phyloP scores from a whole-genome alignment of 352 stramenopile genomes.

The Phytophthora palmivora region DNA sequence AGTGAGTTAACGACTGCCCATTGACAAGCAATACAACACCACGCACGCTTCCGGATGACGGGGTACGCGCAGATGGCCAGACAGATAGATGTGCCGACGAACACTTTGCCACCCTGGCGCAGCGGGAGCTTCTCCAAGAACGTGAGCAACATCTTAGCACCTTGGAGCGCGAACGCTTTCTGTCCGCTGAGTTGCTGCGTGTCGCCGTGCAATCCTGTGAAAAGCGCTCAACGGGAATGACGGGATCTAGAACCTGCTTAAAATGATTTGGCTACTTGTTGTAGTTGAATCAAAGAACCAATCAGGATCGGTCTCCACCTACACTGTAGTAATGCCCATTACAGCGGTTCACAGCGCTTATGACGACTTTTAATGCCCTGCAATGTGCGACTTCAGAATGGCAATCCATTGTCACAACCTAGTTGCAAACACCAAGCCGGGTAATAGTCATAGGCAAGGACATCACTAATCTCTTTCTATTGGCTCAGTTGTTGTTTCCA shows the following conservation, averaged over 20 bases:
- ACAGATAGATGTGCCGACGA: conserved; percentile 70
- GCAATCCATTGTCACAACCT: too few relatives aligned
- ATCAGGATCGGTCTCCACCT: conserved; percentile 9
- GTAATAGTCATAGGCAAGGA: too few relatives aligned
- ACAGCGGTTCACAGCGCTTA: too few relatives aligned
- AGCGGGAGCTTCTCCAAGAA: conserved; percentile 77
- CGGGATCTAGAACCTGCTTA: conserved; percentile 5
- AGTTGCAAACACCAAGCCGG: too few relatives aligned
- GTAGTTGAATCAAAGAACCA: conserved; percentile 17
- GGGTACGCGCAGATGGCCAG: conserved; percentile 77
- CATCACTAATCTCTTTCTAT: too few relatives aligned
- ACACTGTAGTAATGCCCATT: too few relatives aligned
- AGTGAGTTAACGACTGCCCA: background rate
- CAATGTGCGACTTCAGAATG: too few relatives aligned
- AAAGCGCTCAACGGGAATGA: conserved; percentile 4
- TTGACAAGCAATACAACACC: conserved; percentile 11
- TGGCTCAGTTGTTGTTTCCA: too few relatives aligned
- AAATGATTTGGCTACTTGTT: conserved; percentile 23
- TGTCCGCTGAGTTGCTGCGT: conserved; percentile 21
- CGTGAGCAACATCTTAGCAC: conserved; percentile 53
- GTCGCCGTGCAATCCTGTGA: conserved; percentile 2
- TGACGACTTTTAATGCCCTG: too few relatives aligned
- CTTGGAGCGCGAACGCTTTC: conserved; percentile 10
- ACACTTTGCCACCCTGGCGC: conserved; percentile 75
- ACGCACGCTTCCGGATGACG: conserved; percentile 65